Conservation (phyloP, 495 filamentous ascomycete genomes). For the Hyaloscypha hepaticicola region DNA sequence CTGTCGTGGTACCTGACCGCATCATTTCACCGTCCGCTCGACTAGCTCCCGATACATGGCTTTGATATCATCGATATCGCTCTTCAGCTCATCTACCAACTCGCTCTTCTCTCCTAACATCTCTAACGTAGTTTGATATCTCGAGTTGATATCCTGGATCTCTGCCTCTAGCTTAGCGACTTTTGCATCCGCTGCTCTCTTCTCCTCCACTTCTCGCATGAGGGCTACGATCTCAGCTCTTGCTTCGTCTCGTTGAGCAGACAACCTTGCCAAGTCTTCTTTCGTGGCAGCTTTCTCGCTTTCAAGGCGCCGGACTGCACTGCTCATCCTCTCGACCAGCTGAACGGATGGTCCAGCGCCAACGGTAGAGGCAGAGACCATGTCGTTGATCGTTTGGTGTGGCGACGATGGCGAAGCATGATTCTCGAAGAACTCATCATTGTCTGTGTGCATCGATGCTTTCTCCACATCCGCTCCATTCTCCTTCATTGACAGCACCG, state of each 20-base stretch:
- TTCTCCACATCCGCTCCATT: constrained; percentile 42
- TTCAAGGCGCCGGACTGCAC: constrained; percentile 85
- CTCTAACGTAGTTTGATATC: constrained; percentile 89
- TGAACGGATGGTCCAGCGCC: constrained; percentile 92
- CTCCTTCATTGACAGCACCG: constrained; percentile 14
- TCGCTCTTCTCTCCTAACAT: constrained; percentile 98
- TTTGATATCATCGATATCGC: constrained; percentile 90
- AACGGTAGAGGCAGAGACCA: constrained; percentile 84
- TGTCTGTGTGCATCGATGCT: constrained; percentile 59
- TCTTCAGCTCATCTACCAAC: constrained; percentile 82
- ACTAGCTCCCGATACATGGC: constrained; percentile 91
- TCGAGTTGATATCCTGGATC: constrained; percentile 58
- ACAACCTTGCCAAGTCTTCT: constrained; percentile 80
- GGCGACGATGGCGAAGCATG: constrained; percentile 60
- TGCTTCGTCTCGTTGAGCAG: constrained; percentile 83
- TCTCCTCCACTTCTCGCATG: constrained; percentile 80
- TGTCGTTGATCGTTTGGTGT: constrained; percentile 76
- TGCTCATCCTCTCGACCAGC: constrained; percentile 94
- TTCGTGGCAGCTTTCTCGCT: constrained; percentile 81
- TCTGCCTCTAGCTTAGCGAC: constrained; percentile 66
- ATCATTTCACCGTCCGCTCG: constrained; percentile 73
- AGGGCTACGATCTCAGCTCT: constrained; percentile 84
- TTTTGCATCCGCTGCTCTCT: constrained; percentile 55
- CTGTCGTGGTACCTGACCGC: background rate
- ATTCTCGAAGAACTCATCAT: constrained; percentile 67